Base-by-base conservation (phyloP, 2,329 filamentous ascomycete genomes). In the Xylariaceae sp. region DNA sequence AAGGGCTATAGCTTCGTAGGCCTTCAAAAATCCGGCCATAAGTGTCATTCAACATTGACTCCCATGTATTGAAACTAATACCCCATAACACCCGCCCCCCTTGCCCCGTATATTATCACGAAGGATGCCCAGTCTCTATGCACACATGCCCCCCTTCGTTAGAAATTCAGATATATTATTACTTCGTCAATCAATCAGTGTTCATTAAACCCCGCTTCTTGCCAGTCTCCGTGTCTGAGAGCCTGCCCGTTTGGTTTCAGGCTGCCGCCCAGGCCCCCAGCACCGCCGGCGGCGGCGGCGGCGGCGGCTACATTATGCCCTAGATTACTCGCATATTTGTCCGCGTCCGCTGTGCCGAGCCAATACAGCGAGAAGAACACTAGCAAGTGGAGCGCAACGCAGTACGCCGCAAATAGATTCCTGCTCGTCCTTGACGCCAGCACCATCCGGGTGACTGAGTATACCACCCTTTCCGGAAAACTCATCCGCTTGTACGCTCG, bases 401-500 rank as follows among this genome's bases (percentile, higher is more conserved):
- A 95, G 71, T 99, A 99, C 8, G 83, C 85, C 0, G 91, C 94
- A 72, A 99, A 99, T 56, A 99, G 71, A 70, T 97, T 99, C 60
- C 95, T 82, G 73, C 91, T 96, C 31, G 87, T 89, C 58, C 94
- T 79, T 46, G 91, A 96, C 50, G 91, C 89, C 59, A 99, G 77
- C 46, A 99, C 89, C 75, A 96, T 89, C 54, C 91, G 82, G 46
- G 92, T 96, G 51, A 96, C 80, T 35, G 91, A 91, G 72, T 95
- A 95, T 3, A 99, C 87, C 47, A 90, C 83, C 40, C 94, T 80
- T 72, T 99, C 94, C 0, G 91, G 91, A 6, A 96, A 75, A 65
- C 86, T 92, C 91, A 99, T 95, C 42, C 91, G 84, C 67, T 91
- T 90, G 71, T 96, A 91, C 1, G 92, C 94, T 47, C 95, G 80